Conservation (phyloP, 805 yeast species). For the Citeromyces nyonsensis region DNA sequence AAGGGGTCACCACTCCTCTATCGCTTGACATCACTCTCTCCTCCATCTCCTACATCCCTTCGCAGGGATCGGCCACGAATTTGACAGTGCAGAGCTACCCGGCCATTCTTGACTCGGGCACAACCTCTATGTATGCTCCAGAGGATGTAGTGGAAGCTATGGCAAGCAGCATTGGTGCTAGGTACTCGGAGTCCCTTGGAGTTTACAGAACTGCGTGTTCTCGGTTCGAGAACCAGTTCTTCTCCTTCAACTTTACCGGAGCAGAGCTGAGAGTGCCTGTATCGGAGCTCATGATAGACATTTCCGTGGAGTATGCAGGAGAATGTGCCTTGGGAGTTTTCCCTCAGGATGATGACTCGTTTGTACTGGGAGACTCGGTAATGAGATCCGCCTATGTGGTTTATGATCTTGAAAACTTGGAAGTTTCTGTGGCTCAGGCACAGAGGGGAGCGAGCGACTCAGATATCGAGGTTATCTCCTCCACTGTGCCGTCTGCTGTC, state of each 20-base stretch:
- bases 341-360: slow-evolving; percentile 12
- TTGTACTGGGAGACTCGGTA: slow-evolving; percentile 37
- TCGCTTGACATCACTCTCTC: slow-evolving; percentile 32
- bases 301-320: slow-evolving; percentile 4
- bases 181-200: slow-evolving; percentile 22
- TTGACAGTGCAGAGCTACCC: slow-evolving; percentile 15
- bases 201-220: slow-evolving; percentile 31
- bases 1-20: slow-evolving; percentile 19
- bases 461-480: slow-evolving; percentile 27
- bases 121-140: slow-evolving; percentile 35
- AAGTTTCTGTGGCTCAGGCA: slow-evolving; percentile 31
- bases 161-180: slow-evolving; percentile 19
- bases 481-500: slow-evolving; percentile 33
- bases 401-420: slow-evolving; percentile 30
- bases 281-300: slow-evolving; percentile 7
- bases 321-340: slow-evolving; percentile 28
- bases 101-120: slow-evolving; percentile 41
- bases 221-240: slow-evolving; percentile 7
- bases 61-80: too few species aligned
- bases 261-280: slow-evolving; percentile 33
- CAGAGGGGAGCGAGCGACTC: slow-evolving; percentile 14
- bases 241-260: slow-evolving; percentile 45
- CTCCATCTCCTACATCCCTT: slow-evolving; percentile 11
- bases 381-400: slow-evolving; percentile 35
- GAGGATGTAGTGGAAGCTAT: slow-evolving; percentile 10